Percentiles rank a stretch among this genome's conserved stretches.
Conservation (phyloP, 441 rosid genomes). For the Populus hybrid region DNA sequence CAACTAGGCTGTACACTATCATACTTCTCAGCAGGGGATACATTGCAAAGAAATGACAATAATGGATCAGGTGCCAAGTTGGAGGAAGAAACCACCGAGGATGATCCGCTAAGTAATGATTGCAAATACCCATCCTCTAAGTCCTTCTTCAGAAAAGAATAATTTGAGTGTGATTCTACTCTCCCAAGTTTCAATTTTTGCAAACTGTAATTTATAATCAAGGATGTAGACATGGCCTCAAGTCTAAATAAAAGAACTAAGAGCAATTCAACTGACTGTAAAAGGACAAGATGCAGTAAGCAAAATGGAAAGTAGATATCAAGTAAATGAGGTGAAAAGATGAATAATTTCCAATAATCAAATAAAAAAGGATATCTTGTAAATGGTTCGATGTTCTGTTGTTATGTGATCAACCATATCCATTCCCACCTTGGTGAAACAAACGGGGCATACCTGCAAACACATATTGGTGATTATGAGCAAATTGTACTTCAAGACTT, state of each 20-base stretch:
- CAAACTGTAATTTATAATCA: constrained; percentile 46
- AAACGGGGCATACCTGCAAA: constrained; percentile 78
- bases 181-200: constrained; percentile 42
- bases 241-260: background rate
- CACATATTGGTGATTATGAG: constrained; percentile 4
- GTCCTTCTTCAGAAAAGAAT: constrained; percentile 51
- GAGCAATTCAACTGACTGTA: background rate
- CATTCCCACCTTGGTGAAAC: constrained; percentile 53
- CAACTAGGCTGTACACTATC: constrained; percentile 32
- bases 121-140: constrained; percentile 44
- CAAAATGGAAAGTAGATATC: background rate
- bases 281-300: background rate
- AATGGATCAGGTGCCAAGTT: constrained; percentile 54
- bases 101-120: constrained; percentile 47
- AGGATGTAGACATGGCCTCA: constrained; percentile 30
- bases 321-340: background rate
- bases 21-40: constrained; percentile 30
- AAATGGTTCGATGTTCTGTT: constrained; percentile 59
- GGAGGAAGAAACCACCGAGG: constrained; percentile 42
- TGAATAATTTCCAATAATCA: constrained; percentile 2
- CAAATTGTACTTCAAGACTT: constrained; percentile 1
- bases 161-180: constrained; percentile 43
- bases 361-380: constrained; percentile 68
- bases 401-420: constrained; percentile 72
- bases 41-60: constrained; percentile 55